A percentile compares a stretch with the other conserved stretches of the same genome.
Conservation (phyloP, 306 rosid species). For the Betula pendula region DNA sequence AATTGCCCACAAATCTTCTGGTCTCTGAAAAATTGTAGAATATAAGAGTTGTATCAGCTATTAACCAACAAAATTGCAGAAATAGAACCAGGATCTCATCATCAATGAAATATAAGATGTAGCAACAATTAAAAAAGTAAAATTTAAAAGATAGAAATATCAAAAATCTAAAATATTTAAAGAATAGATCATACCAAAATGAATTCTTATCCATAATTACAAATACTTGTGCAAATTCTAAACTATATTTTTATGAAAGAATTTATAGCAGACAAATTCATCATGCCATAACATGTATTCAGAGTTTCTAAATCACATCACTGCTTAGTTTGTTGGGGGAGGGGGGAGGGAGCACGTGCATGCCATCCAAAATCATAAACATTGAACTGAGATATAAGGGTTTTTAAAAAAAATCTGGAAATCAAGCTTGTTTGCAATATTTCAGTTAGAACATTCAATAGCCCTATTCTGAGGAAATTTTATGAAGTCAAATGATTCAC, state of each 20-base stretch:
- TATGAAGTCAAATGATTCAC: not conserved
- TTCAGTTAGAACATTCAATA: not conserved
- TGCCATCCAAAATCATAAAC: not conserved
- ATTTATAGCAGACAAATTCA: not conserved
- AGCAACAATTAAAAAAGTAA: constrained; percentile 7
- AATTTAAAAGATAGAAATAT: not conserved
- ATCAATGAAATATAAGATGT: constrained; percentile 11
- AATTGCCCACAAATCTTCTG: constrained; percentile 90
- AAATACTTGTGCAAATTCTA: not conserved
- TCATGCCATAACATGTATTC: not conserved
- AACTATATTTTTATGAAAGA: not conserved
- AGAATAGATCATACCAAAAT: not conserved
- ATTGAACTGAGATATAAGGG: not conserved
- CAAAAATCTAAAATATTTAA: not conserved
- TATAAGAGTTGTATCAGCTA: constrained; percentile 26
- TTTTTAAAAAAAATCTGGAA: not conserved
- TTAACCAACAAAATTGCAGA: not conserved
- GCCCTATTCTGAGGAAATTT: not conserved
- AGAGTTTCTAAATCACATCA: not conserved
- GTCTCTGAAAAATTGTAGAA: constrained; percentile 55
- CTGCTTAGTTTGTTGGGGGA: not conserved
- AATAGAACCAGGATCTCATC: constrained; percentile 9
- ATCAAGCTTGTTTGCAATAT: not conserved
- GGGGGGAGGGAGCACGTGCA: no score
- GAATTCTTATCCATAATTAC: not conserved